Percentiles rank a stretch among this genome's conserved stretches.
phyloP scores from a whole-genome alignment of 2,329 filamentous ascomycete genomes.

The Penicillium hesseltinei region DNA sequence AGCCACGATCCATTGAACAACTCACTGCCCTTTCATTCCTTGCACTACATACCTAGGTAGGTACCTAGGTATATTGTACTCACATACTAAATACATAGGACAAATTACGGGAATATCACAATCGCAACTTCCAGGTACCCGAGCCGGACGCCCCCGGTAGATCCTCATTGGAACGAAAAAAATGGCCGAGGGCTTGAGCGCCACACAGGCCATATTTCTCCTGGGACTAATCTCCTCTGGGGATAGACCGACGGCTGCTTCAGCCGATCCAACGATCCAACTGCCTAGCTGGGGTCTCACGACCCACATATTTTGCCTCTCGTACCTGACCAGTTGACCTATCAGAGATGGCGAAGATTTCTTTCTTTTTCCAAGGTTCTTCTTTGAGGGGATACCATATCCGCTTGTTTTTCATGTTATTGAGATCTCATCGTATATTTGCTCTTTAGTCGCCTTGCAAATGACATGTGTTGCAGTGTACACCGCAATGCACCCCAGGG shows the following conservation, averaged over 20 bases:
- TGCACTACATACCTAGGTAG: no score
- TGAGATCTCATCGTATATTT: background rate
- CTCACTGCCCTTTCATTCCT: background rate
- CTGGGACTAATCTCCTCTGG: conserved; percentile 1
- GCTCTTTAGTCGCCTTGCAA: background rate
- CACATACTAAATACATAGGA: background rate
- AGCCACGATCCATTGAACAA: conserved; percentile 3
- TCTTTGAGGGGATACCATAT: background rate
- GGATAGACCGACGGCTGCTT: background rate
- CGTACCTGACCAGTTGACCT: background rate
- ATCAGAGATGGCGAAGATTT: background rate
- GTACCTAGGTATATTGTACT: no score
- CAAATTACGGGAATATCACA: background rate
- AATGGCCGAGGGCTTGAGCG: background rate
- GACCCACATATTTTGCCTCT: background rate
- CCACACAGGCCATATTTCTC: background rate
- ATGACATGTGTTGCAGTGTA: background rate
- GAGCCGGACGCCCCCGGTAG: conserved; percentile 1
- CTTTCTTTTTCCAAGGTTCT: background rate
- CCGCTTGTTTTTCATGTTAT: background rate
- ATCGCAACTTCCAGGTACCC: background rate
- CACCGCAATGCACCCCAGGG: background rate
- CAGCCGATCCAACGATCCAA: conserved; percentile 2
- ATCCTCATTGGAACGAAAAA: background rate
- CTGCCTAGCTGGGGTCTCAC: background rate